phyloP scores from a whole-genome alignment of 2,329 filamentous ascomycete genomes.

The Aschersonia sp. region DNA sequence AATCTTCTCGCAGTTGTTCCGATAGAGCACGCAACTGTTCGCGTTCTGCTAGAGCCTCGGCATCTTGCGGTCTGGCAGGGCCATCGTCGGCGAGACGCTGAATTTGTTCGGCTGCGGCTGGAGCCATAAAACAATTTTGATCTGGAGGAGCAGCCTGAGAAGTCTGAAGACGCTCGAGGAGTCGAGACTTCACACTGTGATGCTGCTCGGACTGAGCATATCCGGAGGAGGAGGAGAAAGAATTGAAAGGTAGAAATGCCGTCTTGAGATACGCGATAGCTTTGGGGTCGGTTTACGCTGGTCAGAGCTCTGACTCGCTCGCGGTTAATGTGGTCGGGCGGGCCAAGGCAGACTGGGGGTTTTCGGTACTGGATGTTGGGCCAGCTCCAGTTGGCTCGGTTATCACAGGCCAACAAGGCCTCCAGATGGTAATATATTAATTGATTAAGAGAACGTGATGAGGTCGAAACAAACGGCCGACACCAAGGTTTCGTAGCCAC shows the following conservation, averaged over 20 bases:
- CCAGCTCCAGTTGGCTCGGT: background rate
- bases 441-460: no score
- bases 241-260: background rate
- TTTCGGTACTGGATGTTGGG: no score
- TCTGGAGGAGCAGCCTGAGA: background rate
- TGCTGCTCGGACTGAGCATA: background rate
- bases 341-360: background rate
- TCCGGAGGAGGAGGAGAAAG: background rate
- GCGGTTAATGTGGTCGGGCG: background rate
- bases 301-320: background rate
- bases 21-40: no score
- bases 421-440: no score
- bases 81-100: constrained; percentile 3
- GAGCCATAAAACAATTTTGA: constrained; percentile 5
- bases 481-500: no score
- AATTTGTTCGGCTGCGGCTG: background rate
- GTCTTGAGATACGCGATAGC: no score
- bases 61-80: constrained; percentile 4
- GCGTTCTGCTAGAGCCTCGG: constrained; percentile 1
- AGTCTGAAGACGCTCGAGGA: background rate
- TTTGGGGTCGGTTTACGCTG: background rate
- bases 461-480: no score
- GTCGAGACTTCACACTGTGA: background rate
- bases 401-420: no score
- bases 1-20: constrained; percentile 13